Evolutionary conservation across 371 early-diverging fungal species (phyloP).

Genomic region (Fennellomyces sp.): DNA sequence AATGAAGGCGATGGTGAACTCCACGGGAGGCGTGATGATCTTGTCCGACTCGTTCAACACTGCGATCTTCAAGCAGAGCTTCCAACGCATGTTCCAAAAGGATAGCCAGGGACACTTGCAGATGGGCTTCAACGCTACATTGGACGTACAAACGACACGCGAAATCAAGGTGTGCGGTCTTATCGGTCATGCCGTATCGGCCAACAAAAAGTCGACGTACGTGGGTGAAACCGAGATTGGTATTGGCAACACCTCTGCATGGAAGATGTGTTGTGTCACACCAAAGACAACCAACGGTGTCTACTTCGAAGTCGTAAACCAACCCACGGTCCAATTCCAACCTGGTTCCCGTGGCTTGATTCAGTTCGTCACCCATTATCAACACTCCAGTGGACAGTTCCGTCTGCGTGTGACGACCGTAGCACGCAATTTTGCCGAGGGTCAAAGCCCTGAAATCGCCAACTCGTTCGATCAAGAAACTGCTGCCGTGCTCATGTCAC

Average conservation of each 20-base stretch:
- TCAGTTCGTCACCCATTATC: slow-evolving; percentile 95
- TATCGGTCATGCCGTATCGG: slow-evolving; percentile 93
- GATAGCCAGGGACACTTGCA: slow-evolving; percentile 87
- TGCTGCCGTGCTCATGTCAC: slow-evolving; percentile 97
- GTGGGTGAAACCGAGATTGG: slow-evolving; percentile 99
- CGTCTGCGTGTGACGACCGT: slow-evolving; percentile 95
- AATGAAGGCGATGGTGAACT: slow-evolving; percentile 93
- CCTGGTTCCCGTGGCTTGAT: slow-evolving; percentile 91
- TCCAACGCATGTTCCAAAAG: slow-evolving; percentile 91
- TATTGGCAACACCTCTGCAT: slow-evolving; percentile 92
- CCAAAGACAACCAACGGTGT: slow-evolving; percentile 87
- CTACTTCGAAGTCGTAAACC: slow-evolving; percentile 96
- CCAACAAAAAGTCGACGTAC: slow-evolving; percentile 85
- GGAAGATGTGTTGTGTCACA: slow-evolving; percentile 92
- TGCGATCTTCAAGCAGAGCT: slow-evolving; percentile 95
- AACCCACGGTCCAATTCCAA: slow-evolving; percentile 79
- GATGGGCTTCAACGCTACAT: slow-evolving; percentile 98
- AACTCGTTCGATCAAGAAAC: slow-evolving; percentile 99
- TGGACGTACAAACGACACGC: slow-evolving; percentile 93
- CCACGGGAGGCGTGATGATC: slow-evolving; percentile 96
- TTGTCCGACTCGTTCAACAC: slow-evolving; percentile 97
- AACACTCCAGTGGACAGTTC: slow-evolving; percentile 91
- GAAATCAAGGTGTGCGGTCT: slow-evolving; percentile 96
- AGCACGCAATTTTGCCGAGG: slow-evolving; percentile 92
- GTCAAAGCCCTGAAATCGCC: slow-evolving; percentile 86